These are phyloP conservation scores for Aspergillus sp. DNA, from an alignment of 2,329 filamentous ascomycete genomes.

Conservation along the genomic window DNA sequence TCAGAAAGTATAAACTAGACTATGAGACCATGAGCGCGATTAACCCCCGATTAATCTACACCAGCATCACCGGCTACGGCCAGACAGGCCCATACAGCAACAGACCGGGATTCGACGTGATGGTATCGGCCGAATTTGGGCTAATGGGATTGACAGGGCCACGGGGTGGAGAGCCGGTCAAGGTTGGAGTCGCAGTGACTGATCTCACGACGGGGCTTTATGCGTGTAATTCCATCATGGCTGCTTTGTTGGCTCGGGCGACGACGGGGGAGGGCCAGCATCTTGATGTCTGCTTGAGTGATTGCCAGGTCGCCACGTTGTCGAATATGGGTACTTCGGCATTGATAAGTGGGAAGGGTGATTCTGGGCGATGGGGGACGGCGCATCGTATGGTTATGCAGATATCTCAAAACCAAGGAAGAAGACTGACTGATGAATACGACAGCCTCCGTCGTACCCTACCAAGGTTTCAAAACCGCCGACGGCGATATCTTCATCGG, in stretches of 20 bases:
- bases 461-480: conserved; percentile 69
- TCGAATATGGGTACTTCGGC: conserved; percentile 94
- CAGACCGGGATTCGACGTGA: conserved; percentile 94
- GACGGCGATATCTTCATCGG: conserved; percentile 62
- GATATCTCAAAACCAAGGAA: neutral
- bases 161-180: conserved; percentile 84
- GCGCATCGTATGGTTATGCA: conserved; percentile 66
- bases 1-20: conserved; percentile 89
- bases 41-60: conserved; percentile 85
- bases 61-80: conserved; percentile 94
- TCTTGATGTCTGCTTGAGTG: conserved; percentile 84
- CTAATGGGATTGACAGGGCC: conserved; percentile 97
- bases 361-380: conserved; percentile 90
- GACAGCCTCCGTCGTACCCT: conserved; percentile 87
- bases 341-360: conserved; percentile 79
- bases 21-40: conserved; percentile 74
- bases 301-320: conserved; percentile 93
- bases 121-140: conserved; percentile 98
- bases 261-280: conserved; percentile 80
- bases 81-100: conserved; percentile 87
- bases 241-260: conserved; percentile 70
- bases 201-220: conserved; percentile 94
- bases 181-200: conserved; percentile 95
- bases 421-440: conserved; percentile 18
- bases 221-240: conserved; percentile 93